A percentile compares a stretch with the other conserved stretches of the same genome.
These are phyloP conservation scores for Epichloe coenophiala DNA, from an alignment of 2,329 filamentous ascomycete genomes.

Conservation along the genomic window DNA sequence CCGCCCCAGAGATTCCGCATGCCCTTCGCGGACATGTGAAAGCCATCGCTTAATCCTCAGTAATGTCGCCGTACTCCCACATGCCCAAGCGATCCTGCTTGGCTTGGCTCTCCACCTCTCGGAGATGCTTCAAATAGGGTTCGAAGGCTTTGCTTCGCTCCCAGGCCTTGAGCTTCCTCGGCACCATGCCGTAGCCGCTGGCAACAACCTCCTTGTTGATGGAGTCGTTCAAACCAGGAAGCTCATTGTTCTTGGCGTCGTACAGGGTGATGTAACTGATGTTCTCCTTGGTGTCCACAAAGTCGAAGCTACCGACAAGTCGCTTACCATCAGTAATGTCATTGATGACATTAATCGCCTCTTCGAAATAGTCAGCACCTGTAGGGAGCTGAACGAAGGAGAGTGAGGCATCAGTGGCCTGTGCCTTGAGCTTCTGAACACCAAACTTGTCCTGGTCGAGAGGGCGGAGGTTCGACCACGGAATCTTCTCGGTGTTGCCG, in stretches of 20 bases:
- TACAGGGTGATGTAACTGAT: constrained; percentile 78
- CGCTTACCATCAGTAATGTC: constrained; percentile 62
- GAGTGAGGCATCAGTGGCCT: constrained; percentile 76
- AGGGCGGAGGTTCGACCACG: constrained; percentile 75
- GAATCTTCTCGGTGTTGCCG: constrained; percentile 80
- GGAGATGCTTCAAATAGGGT: constrained; percentile 58
- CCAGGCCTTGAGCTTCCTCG: constrained; percentile 82
- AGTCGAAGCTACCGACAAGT: constrained; percentile 85
- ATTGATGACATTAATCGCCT: constrained; percentile 63
- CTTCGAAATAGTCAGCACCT: constrained; percentile 67
- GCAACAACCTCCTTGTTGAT: constrained; percentile 79
- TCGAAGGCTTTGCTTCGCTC: constrained; percentile 60
- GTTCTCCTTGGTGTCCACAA: constrained; percentile 63
- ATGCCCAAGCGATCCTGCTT: constrained; percentile 73
- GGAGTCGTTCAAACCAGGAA: constrained; percentile 53
- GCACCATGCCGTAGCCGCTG: constrained; percentile 81
- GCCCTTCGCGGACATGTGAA: not conserved
- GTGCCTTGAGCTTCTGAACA: constrained; percentile 66
- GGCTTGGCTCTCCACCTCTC: constrained; percentile 61
- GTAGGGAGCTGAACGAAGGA: constrained; percentile 83
- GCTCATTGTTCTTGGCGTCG: constrained; percentile 52
- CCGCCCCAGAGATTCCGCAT: too few relatives aligned
- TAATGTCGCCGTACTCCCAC: constrained; percentile 98
- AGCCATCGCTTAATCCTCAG: constrained; percentile 54
- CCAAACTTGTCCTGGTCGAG: constrained; percentile 69